These are phyloP conservation scores for Xylariaceae sp. DNA, from an alignment of 2,329 filamentous ascomycete genomes.

Conservation along the genomic window DNA sequence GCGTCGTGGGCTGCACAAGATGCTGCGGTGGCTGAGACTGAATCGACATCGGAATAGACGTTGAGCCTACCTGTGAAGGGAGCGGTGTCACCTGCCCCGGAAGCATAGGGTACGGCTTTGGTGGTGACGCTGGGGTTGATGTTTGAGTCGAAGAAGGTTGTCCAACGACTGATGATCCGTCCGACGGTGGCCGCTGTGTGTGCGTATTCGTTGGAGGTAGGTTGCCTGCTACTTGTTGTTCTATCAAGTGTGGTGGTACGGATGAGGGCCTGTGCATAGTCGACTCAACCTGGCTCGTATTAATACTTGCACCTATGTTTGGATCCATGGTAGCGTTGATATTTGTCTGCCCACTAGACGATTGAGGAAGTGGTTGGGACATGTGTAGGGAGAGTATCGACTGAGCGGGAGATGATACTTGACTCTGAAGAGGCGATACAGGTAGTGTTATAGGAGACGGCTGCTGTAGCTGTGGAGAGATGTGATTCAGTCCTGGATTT, in stretches of 20 bases:
- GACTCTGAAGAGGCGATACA: slow-evolving; percentile 27
- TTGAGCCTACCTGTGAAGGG: slow-evolving; percentile 26
- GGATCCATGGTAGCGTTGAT: slow-evolving; percentile 2
- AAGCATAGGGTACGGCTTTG: slow-evolving; percentile 28
- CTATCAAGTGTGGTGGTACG: not conserved
- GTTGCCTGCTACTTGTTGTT: slow-evolving; percentile 7
- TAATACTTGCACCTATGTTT: slow-evolving; percentile 2
- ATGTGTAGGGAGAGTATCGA: slow-evolving; percentile 27
- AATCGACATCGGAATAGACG: slow-evolving; percentile 5
- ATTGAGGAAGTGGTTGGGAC: slow-evolving; percentile 23
- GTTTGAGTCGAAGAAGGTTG: not conserved
- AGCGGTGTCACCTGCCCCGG: slow-evolving; percentile 29
- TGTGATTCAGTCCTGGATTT: not conserved
- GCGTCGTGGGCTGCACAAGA: slow-evolving; percentile 9
- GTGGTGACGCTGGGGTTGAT: not conserved
- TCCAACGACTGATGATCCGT: not conserved
- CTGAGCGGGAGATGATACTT: slow-evolving; percentile 27
- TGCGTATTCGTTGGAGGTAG: not conserved
- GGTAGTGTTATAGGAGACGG: slow-evolving; percentile 18
- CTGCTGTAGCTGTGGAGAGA: slow-evolving; percentile 9
- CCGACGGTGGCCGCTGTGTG: slow-evolving; percentile 1
- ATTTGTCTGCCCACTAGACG: slow-evolving; percentile 7
- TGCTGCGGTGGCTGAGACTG: slow-evolving; percentile 5
- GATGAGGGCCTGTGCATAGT: slow-evolving; percentile 15
- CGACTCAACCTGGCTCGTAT: slow-evolving; percentile 9